Conservation (phyloP, 2,329 filamentous ascomycete genomes). For the Lachnellula hyalina region DNA sequence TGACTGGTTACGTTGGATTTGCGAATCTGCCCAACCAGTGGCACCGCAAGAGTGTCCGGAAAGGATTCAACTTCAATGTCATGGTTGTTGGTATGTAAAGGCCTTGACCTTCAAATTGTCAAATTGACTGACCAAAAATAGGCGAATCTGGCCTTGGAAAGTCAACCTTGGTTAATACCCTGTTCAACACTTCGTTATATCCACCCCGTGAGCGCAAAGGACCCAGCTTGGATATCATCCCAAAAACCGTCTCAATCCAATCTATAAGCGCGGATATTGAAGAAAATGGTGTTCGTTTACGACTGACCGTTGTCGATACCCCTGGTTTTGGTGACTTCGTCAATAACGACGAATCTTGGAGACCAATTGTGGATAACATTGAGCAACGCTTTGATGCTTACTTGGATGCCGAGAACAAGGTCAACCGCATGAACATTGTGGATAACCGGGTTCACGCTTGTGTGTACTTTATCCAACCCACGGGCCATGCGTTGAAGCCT, state of each 20-base stretch:
- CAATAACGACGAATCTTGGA: conserved; percentile 99
- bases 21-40: conserved; percentile 99
- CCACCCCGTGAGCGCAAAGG: conserved; percentile 98
- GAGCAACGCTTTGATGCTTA: conserved; percentile 99
- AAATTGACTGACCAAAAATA: conserved; percentile 36
- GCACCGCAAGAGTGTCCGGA: conserved; percentile 99
- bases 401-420: conserved; percentile 98
- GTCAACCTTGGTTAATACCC: conserved; percentile 96
- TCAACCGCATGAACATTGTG: conserved; percentile 99
- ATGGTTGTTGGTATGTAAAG: conserved; percentile 95
- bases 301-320: conserved; percentile 94
- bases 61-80: conserved; percentile 99
- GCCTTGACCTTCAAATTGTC: background rate
- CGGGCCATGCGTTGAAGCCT: conserved; percentile 95
- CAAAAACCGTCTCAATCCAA: conserved; percentile 94
- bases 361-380: conserved; percentile 98
- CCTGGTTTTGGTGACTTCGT: conserved; percentile 98
- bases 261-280: conserved; percentile 96
- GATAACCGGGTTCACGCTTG: conserved; percentile 99
- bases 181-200: conserved; percentile 99
- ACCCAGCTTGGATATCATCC: conserved; percentile 94
- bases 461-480: conserved; percentile 99
- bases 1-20: conserved; percentile 97
- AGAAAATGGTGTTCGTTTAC: conserved; percentile 94
- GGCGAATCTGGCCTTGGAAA: conserved; percentile 99